These are phyloP conservation scores for Bipolaris victoriae DNA, from an alignment of 2,329 filamentous ascomycete species.

Conservation along the genomic window DNA sequence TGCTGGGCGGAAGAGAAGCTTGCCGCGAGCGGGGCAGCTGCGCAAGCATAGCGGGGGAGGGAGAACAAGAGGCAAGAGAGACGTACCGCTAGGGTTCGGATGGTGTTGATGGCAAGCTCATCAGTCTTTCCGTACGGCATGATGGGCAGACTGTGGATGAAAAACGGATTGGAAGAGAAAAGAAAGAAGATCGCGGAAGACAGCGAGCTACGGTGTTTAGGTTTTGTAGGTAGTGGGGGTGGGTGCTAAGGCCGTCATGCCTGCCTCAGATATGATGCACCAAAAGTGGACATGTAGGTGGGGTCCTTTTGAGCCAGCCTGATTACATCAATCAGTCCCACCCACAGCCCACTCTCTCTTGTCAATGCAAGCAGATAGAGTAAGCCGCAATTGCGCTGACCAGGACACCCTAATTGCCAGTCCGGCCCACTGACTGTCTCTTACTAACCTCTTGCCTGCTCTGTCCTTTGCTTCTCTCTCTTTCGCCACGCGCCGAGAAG, in stretches of 20 bases:
- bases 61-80: constrained; percentile 7
- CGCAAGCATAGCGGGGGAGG: constrained; percentile 19
- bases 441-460: constrained; percentile 17
- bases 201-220: constrained; percentile 12
- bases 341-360: constrained; percentile 2
- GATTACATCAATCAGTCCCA: constrained; percentile 22
- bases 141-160: constrained; percentile 48
- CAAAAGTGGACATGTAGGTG: constrained; percentile 15
- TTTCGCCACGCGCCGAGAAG: constrained; percentile 15
- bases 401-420: not conserved
- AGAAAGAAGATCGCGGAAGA: constrained; percentile 23
- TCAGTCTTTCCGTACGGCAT: constrained; percentile 93
- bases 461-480: not conserved
- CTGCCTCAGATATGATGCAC: constrained; percentile 14
- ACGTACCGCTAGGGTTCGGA: constrained; percentile 93
- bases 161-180: constrained; percentile 20
- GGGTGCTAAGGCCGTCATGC: constrained; percentile 12
- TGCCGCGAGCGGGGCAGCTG: constrained; percentile 36
- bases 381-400: constrained; percentile 7
- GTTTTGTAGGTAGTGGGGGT: constrained; percentile 30
- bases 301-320: constrained; percentile 17
- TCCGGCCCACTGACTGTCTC: constrained; percentile 13
- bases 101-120: constrained; percentile 95
- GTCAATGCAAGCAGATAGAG: constrained; percentile 1
- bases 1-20: constrained; percentile 24